A percentile compares a stretch with the other conserved stretches of the same genome.
Conservation (phyloP, 2,329 filamentous ascomycete species). For the Didymella segeticola region DNA sequence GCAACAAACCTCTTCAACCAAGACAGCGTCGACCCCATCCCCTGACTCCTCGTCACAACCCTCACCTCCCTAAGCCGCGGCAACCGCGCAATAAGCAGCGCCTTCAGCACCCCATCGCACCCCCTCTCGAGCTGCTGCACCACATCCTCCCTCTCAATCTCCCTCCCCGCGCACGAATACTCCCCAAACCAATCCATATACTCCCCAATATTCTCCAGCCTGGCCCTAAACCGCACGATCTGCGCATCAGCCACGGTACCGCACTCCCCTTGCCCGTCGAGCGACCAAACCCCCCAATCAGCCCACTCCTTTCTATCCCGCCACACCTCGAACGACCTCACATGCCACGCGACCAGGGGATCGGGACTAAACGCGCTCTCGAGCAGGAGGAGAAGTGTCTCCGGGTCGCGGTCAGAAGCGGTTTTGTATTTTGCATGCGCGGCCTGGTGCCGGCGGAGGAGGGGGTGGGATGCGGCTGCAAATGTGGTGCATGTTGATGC, state of each 20-base stretch:
- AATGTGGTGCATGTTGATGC: constrained; percentile 2
- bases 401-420: not conserved
- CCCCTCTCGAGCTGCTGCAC: not conserved
- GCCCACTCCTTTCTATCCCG: constrained; percentile 1
- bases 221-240: not conserved
- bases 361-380: not conserved
- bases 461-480: not conserved
- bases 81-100: constrained; percentile 1
- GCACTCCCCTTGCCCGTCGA: not conserved
- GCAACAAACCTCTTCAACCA: not conserved
- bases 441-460: constrained; percentile 1
- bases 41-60: not conserved
- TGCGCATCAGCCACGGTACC: not conserved
- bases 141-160: not conserved
- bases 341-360: constrained; percentile 1
- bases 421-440: not conserved
- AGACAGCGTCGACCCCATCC: not conserved
- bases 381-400: not conserved
- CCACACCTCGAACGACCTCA: constrained; percentile 8
- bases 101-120: constrained; percentile 5
- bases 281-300: not conserved
- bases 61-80: not conserved
- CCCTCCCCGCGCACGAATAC: no score
- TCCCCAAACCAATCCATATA: constrained; percentile 2
- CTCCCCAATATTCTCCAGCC: not conserved